These are phyloP conservation scores for Populus nigra DNA, from an alignment of 345 rosid genomes.

Conservation along the genomic window DNA sequence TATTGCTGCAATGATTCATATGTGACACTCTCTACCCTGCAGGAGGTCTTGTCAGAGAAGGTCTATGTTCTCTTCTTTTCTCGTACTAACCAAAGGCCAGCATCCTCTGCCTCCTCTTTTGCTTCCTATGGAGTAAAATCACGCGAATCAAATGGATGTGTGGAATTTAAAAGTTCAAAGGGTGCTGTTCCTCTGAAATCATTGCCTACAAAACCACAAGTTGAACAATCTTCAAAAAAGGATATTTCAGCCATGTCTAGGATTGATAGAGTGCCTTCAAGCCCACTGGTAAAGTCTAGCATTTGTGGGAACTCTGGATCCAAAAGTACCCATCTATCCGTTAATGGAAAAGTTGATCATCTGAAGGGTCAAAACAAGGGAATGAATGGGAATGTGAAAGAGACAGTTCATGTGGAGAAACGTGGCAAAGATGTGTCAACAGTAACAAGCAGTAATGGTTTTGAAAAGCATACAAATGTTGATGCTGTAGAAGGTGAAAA, in stretches of 20 bases:
- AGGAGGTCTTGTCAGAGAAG: constrained; percentile 90
- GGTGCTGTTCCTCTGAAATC: constrained; percentile 38
- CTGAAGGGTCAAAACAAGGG: constrained; percentile 41
- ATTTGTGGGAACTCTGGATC: constrained; percentile 53
- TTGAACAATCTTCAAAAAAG: constrained; percentile 41
- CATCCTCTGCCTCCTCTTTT: constrained; percentile 32
- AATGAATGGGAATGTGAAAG: constrained; percentile 37
- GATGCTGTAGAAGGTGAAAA: constrained; percentile 33
- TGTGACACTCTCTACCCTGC: constrained; percentile 68
- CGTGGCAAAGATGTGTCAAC: constrained; percentile 39
- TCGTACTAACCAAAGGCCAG: constrained; percentile 67
- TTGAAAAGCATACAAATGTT: constrained; percentile 36
- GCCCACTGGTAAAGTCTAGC: constrained; percentile 50
- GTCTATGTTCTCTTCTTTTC: constrained; percentile 89
- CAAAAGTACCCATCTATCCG: constrained; percentile 41
- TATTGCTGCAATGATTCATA: constrained; percentile 86
- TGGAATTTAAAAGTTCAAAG: constrained; percentile 39
- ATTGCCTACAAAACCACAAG: constrained; percentile 29
- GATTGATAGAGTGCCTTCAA: constrained; percentile 56
- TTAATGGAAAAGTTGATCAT: constrained; percentile 46
- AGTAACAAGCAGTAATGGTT: constrained; percentile 26
- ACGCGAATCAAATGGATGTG: constrained; percentile 48
- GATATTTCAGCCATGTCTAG: constrained; percentile 36
- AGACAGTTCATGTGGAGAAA: constrained; percentile 30
- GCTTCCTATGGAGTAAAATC: constrained; percentile 58